phyloP scores from a whole-genome alignment of 2,329 filamentous ascomycete genomes.

The Phoma sp. region DNA sequence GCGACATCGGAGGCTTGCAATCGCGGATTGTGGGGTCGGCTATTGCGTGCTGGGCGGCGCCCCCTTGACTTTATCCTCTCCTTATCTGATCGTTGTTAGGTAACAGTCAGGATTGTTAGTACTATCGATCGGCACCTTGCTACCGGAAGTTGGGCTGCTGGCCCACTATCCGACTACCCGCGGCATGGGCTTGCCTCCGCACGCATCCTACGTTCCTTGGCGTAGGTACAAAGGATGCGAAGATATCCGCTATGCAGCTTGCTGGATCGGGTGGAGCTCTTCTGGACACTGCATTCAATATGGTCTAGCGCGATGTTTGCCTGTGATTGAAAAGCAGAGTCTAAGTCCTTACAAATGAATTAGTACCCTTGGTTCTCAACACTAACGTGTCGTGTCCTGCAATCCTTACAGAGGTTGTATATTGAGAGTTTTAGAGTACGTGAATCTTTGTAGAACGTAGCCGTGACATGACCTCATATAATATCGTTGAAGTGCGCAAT shows the following conservation, averaged over 20 bases:
- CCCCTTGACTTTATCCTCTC: conserved; percentile 1
- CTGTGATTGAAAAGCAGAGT: no score
- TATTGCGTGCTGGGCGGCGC: conserved; percentile 5
- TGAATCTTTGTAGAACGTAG: no score
- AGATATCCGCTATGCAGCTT: neutral
- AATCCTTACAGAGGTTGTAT: no score
- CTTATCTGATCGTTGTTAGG: conserved; percentile 12
- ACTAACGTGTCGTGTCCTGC: no score
- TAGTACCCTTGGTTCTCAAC: no score
- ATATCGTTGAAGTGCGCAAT: no score
- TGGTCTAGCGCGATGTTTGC: no score
- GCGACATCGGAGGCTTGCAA: conserved; percentile 12
- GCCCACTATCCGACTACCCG: conserved; percentile 5
- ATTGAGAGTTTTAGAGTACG: no score
- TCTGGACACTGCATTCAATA: no score
- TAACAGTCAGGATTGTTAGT: neutral
- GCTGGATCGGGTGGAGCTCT: no score
- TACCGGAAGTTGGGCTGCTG: neutral
- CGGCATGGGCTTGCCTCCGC: neutral
- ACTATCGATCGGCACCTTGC: neutral
- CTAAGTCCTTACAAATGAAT: no score
- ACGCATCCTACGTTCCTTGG: neutral
- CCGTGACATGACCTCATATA: no score
- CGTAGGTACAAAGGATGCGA: neutral
- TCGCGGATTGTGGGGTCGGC: conserved; percentile 12